Evolutionary conservation across 257 asterid species (phyloP), one percentile per base, ranked within the genome.

Genomic region (Dorcoceras hygrometricum): DNA sequence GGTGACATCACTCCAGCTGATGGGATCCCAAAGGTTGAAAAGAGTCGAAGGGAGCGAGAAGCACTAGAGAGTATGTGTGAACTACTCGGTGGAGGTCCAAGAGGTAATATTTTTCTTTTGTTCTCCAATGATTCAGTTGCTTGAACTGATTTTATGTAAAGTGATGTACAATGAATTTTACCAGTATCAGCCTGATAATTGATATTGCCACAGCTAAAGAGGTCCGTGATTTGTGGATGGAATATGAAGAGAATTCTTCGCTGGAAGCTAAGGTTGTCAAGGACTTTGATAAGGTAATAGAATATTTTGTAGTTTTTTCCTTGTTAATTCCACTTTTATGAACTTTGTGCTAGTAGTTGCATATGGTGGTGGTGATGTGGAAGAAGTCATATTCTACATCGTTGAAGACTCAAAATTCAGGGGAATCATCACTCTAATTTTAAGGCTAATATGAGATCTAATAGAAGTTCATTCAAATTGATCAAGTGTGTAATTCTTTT

Each of bases 241-340:
- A 93, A 83, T 93, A 93, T 73, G 99, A 93, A 73, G 86, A 81
- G 51, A 90, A 85, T 68, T 73, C 92, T 70, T 84, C 99, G 3
- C 50, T 81, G 76, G 99, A 93, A 86, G 97, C 99, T 70, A 93
- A 93, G 84, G 78, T 93, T 76, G 99, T 93, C 43, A 93, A 93
- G 76, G 99, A 90, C 73, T 87, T 93, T 39, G 99, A 93, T 81
- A 93, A 93, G 96, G 99, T 93, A 87, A 59, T 55, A 51, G 50
- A 64, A 31, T 7, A 25, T 8, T 23, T 8, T 56, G 65, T 25
- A 51, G 23, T 14, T 7, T 46, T 54, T 62, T 8, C 26, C 11
- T 50, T 58, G 31, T 50, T 55, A 10, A 29, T 68, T 5, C 23
- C 28, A 28, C 59, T 27, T 27, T 23, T 39, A 32, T 19, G 22